Evolutionary conservation across 352 stramenopile genomes (phyloP), one percentile per base, ranked within the genome.

Genomic region (Elongisporangium undulatum): DNA sequence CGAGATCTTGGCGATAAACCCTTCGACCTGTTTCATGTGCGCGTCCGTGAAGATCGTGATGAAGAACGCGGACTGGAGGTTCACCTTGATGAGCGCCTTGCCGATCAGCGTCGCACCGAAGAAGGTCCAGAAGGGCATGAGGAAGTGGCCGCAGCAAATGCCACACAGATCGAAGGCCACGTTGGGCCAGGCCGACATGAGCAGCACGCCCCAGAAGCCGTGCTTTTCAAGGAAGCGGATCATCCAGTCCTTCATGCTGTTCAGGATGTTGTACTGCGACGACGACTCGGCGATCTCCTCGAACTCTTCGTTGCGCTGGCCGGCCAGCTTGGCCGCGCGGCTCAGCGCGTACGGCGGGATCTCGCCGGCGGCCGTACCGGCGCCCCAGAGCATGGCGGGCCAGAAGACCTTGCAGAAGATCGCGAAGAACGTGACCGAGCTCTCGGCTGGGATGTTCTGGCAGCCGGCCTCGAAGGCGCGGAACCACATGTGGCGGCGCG

Each of bases 51-150:
- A 96, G 65, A 97, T 94, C 51, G 88, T 94, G 71, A 97, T 94
- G 76, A 95, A 95, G 68, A 95, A 95, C 53, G 86, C 87, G 24
- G 86, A 79, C 70, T 97, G 90, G 61, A 95, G 69, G 63, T 94
- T 95, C 48, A 95, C 90, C 69, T 97, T 97, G 74, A 97, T 94
- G 51, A 95, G 78, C 53, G 89, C 87, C 74, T 97, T 98, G 63
- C 94, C 94, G 26, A 98, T 94, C 26, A 98, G 77, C 55, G 93
- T 98, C 19, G 93, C 94, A 21, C 86, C 83, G 65, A 98, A 98
- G 68, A 98, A 98, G 9, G 92, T 98, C 88, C 86, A 97, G 66
- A 98, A 98, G 22, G 92, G 88, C 84, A 98, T 97, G 56, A 97
- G 74, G 61, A 97, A 97, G 68, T 97, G 90, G 55, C 94, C 94